Base-by-base conservation (phyloP, 1,284 basidiomycete species). In the Fomitopsis betulina region DNA sequence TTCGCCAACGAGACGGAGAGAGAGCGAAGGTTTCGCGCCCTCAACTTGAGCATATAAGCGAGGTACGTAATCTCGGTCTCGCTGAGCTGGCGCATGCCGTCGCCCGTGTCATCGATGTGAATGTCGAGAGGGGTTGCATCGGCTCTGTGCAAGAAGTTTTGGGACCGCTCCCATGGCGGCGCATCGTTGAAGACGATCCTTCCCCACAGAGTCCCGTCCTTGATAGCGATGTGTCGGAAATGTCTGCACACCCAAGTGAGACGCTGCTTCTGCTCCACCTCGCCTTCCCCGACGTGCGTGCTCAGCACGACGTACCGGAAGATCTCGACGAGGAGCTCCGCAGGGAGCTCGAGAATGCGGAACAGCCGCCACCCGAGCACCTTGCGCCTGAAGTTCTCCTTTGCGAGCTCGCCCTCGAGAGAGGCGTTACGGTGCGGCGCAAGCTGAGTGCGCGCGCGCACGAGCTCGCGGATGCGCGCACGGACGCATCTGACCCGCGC, bases 281-380 rank as follows among this genome's bases (percentile, higher is more conserved):
- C 21, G 76, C 75, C 23, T 70, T 61, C 1, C 62, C 57, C 2
- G 76, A 72, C 68, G 33, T 60, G 60, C 13, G 74, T 65, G 27
- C 79, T 77, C 80, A 80, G 84, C 49, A 76, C 74, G 43, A 81
- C 78, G 62, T 75, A 74, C 58, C 79, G 81, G 61, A 90, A 81
- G 60, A 90, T 87, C 58, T 81, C 78, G 68, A 70, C 71, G 59
- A 89, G 70, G 60, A 90, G 83, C 67, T 89, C 87, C 35, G 71
- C 66, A 1, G 87, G 87, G 8, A 89, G 75, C 42, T 83, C 75
- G 67, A 81, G 79, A 58, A 89, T 73, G 40, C 79, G 79, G 68
- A 89, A 88, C 50, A 75, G 56, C 39, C 73, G 70, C 72, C 75
- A 82, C 53, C 72, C 72, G n/a, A 75, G 58, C 58, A 76, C 40